phyloP scores from a whole-genome alignment of 2,329 filamentous ascomycete species.

The Monilinia polystroma region DNA sequence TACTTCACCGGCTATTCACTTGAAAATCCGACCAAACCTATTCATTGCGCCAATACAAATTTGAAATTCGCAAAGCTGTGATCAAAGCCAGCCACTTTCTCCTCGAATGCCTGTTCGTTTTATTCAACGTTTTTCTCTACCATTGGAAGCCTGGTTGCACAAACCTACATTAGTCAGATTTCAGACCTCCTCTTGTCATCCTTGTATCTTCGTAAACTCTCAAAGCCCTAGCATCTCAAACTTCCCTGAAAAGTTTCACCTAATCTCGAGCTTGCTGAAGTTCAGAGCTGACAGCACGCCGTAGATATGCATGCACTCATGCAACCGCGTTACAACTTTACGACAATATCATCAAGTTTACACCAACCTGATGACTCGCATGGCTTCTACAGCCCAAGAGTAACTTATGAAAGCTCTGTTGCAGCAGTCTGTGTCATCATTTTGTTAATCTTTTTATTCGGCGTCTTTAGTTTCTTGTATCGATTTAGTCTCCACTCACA shows the following conservation, averaged over 20 bases:
- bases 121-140: not conserved
- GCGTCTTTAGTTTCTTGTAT: not conserved
- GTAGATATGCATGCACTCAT: not conserved
- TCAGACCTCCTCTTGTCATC: not conserved
- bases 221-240: not conserved
- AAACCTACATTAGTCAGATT: not conserved
- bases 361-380: not conserved
- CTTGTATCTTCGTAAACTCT: not conserved
- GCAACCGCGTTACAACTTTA: not conserved
- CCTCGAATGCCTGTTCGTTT: not conserved
- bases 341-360: not conserved
- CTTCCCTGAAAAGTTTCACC: not conserved
- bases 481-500: not conserved
- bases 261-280: not conserved
- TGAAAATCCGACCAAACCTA: not conserved
- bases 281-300: not conserved
- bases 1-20: not conserved
- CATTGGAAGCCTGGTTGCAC: not conserved
- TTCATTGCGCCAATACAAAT: not conserved
- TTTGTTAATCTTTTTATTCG: not conserved
- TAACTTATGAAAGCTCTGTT: not conserved
- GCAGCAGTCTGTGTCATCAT: not conserved
- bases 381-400: not conserved
- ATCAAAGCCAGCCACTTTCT: not conserved
- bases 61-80: not conserved